Evolutionary conservation across 139 green algal genomes (phyloP).

Genomic region (Chlorella sorokiniana): DNA sequence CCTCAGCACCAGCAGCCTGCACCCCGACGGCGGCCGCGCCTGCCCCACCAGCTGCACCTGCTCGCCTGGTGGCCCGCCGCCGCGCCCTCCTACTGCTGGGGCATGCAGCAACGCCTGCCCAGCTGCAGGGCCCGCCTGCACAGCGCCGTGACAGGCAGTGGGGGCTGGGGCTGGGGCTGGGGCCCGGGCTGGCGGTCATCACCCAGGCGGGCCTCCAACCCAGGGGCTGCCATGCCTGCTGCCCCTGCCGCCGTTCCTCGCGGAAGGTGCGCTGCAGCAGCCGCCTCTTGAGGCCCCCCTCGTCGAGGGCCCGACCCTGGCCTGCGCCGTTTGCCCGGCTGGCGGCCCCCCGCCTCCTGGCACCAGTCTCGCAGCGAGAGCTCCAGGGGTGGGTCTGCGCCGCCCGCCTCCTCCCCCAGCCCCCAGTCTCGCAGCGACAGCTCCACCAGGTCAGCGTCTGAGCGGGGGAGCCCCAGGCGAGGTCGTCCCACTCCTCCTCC

Average conservation of each 20-base stretch:
- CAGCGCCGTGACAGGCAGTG: too few relatives aligned
- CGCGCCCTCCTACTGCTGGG: neutral
- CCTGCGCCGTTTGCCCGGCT: too few relatives aligned
- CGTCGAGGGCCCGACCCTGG: too few relatives aligned
- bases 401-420: neutral
- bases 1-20: neutral
- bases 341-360: neutral
- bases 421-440: neutral
- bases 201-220: too few relatives aligned
- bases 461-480: neutral
- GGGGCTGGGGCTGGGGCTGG: too few relatives aligned
- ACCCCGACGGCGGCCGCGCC: neutral
- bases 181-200: too few relatives aligned
- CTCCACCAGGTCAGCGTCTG: neutral
- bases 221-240: too few relatives aligned
- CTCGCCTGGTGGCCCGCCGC: neutral
- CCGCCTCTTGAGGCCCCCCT: neutral
- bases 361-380: slow-evolving; percentile 5
- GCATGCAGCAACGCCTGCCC: neutral
- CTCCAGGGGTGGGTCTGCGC: neutral
- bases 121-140: too few relatives aligned
- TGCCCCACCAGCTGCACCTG: neutral
- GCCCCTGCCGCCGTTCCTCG: too few relatives aligned
- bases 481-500: neutral
- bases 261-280: neutral